Evolutionary conservation across 345 rosid genomes (phyloP).

Genomic region (Dovyalis caffra): DNA sequence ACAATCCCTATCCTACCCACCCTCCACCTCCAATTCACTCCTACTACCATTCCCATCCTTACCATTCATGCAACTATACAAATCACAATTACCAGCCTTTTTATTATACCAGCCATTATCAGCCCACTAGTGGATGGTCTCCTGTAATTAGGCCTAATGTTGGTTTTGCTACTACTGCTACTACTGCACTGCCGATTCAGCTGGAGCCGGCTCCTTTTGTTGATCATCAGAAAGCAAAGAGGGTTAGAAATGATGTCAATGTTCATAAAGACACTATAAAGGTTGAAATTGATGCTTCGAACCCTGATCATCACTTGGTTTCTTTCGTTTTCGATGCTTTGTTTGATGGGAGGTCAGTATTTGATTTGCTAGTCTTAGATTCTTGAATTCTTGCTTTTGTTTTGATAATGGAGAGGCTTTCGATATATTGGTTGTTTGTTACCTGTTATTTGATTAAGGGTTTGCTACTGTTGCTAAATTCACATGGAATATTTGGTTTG

Average conservation of each 20-base stretch:
- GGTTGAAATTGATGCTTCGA: slow-evolving; percentile 57
- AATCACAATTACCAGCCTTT: slow-evolving; percentile 55
- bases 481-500: background rate
- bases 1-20: slow-evolving; percentile 32
- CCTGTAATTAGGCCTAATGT: slow-evolving; percentile 38
- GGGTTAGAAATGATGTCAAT: slow-evolving; percentile 86
- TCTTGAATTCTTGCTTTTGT: background rate
- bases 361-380: background rate
- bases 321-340: slow-evolving; percentile 88
- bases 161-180: slow-evolving; percentile 15
- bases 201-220: slow-evolving; percentile 65
- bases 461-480: slow-evolving; percentile 6
- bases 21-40: slow-evolving; percentile 40
- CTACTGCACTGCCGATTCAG: slow-evolving; percentile 16
- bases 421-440: slow-evolving; percentile 6
- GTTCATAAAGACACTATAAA: slow-evolving; percentile 78
- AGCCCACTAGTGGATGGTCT: slow-evolving; percentile 39
- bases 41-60: slow-evolving; percentile 36
- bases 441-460: background rate
- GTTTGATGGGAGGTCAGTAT: slow-evolving; percentile 75
- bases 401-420: background rate
- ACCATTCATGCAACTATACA: slow-evolving; percentile 27
- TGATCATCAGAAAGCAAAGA: slow-evolving; percentile 85
- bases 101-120: slow-evolving; percentile 38
- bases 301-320: slow-evolving; percentile 69